phyloP scores from a whole-genome alignment of 768 basidiomycete species.

The Coprinopsis sp. region DNA sequence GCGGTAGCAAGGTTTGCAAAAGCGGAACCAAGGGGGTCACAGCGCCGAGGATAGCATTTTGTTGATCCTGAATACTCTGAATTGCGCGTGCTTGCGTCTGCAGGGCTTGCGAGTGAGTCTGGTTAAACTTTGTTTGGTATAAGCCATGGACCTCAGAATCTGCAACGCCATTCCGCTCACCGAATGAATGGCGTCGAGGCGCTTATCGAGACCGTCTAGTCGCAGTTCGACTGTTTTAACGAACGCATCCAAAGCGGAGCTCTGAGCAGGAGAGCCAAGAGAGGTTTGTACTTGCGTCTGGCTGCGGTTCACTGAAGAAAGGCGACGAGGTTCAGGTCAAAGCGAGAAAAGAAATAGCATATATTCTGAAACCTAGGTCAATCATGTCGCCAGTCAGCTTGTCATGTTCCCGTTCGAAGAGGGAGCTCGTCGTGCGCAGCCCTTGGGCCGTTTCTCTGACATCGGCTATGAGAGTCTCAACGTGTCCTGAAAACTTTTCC shows the following conservation, averaged over 20 bases:
- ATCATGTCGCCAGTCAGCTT: constrained; percentile 49
- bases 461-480: constrained; percentile 45
- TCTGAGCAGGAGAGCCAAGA: constrained; percentile 55
- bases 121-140: constrained; percentile 35
- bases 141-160: constrained; percentile 2
- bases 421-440: constrained; percentile 45
- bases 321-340: constrained; percentile 2
- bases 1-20: constrained; percentile 53
- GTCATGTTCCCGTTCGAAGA: constrained; percentile 61
- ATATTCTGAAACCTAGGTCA: constrained; percentile 40
- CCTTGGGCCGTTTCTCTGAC: constrained; percentile 52
- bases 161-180: constrained; percentile 25
- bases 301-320: constrained; percentile 60
- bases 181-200: constrained; percentile 51
- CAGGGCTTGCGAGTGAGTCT: constrained; percentile 40
- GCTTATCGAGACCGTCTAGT: constrained; percentile 47
- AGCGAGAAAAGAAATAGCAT: constrained; percentile 3
- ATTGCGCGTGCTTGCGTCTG: constrained; percentile 54
- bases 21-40: constrained; percentile 58
- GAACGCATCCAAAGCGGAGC: constrained; percentile 31
- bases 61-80: constrained; percentile 60
- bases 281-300: constrained; percentile 58
- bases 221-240: constrained; percentile 38
- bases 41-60: constrained; percentile 48
- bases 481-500: constrained; percentile 58